Evolutionary conservation across 2,329 filamentous ascomycete genomes (phyloP), one percentile per base, ranked within the genome.

Genomic region (Alternaria alternata): DNA sequence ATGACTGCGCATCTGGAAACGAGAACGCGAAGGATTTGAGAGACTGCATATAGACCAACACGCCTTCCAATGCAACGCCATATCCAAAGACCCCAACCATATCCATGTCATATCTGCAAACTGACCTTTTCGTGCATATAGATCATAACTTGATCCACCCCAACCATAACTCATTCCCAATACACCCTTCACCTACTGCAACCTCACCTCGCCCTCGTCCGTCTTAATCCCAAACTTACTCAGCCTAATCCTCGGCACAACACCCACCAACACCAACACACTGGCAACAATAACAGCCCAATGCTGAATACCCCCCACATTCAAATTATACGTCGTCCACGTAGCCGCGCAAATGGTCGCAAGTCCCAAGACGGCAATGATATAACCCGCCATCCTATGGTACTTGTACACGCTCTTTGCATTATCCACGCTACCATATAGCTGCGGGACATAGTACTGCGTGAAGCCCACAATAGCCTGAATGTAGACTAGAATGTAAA

Each of bases 331-430:
- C 34, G 85, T 84, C 1, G 94, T 97, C 80, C 89, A 84, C 3
- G 89, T 92, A 1, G 94, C 92, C 24, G 90, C 89, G 49, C 86
- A 82, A 39, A 96, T 85, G 0, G 94, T 95, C 9, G 87, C 88
- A 63, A 96, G 80, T 63, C 94, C 84, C 69, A 96, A 71, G 51
- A 89, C 73, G 54, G 94, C 80, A 59, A 94, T 81, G 7, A 88
- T 66, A 75, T 99, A 98, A 2, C 94, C 95, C 22, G 84, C 85
- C 54, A 86, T 80, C 30, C 94, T 88, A 78, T 98, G 95, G 72
- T 94, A 97, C 80, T 96, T 97, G 85, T 94, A 98, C 42, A 97
- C 78, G 24, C 84, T 84, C 84, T 94, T 96, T 20, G 93, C 94
- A 3, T 88, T 88, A 26, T 92, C 89, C 64, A 90, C 88, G 57